These are phyloP conservation scores for Camillea tinctor DNA, from an alignment of 2,329 filamentous ascomycete species.

Conservation along the genomic window DNA sequence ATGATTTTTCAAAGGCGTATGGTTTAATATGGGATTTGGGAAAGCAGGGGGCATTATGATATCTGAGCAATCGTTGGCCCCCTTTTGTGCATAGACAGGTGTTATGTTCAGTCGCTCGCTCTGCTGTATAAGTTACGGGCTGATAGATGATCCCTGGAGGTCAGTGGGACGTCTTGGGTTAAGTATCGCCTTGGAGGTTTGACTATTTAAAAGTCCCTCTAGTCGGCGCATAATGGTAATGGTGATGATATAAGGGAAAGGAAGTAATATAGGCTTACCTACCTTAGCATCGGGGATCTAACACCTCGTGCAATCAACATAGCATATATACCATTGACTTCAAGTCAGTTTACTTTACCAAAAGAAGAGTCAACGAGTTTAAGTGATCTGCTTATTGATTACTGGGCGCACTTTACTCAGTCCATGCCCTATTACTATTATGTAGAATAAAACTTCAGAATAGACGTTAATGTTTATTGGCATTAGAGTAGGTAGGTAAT, in stretches of 20 bases:
- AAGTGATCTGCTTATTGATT: too few relatives aligned
- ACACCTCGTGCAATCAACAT: neutral
- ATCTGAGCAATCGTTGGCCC: slow-evolving; percentile 27
- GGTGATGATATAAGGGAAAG: neutral
- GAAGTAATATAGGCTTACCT: neutral
- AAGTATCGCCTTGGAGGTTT: neutral
- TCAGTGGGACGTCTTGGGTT: neutral
- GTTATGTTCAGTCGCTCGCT: slow-evolving; percentile 21
- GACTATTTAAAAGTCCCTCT: slow-evolving; percentile 6
- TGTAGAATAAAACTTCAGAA: too few relatives aligned
- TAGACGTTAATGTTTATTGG: too few relatives aligned
- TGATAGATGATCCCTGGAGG: slow-evolving; percentile 11
- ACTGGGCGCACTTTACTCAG: too few relatives aligned
- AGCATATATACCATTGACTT: neutral
- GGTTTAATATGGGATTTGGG: slow-evolving; percentile 17
- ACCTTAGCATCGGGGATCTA: neutral
- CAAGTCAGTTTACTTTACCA: too few relatives aligned
- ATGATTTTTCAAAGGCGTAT: slow-evolving; percentile 24
- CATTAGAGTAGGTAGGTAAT: too few relatives aligned
- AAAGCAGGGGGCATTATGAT: slow-evolving; percentile 21
- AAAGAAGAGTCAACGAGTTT: too few relatives aligned
- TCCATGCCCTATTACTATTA: too few relatives aligned
- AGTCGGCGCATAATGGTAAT: neutral
- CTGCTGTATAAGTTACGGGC: slow-evolving; percentile 7
- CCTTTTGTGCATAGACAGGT: slow-evolving; percentile 8